Conservation (phyloP, 2,329 filamentous ascomycete genomes). For the Fusarium subtropicale region DNA sequence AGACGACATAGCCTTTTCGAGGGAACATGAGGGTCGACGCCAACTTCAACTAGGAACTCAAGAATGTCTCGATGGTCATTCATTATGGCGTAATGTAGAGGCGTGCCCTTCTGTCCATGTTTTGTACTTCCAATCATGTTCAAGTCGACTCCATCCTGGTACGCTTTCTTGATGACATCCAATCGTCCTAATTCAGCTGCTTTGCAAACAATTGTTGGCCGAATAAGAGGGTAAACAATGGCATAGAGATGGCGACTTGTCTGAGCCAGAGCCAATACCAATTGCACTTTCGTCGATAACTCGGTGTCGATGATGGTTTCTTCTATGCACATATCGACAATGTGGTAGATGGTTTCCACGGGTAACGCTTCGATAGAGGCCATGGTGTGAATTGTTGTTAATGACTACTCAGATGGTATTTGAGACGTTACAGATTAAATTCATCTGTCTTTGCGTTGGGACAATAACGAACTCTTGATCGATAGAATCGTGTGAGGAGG, state of each 20-base stretch:
- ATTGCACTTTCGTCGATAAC: neutral
- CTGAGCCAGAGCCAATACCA: slow-evolving; percentile 14
- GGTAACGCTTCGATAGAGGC: slow-evolving; percentile 6
- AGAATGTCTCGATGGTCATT: slow-evolving; percentile 21
- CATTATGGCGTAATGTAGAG: slow-evolving; percentile 22
- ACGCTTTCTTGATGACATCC: slow-evolving; percentile 16
- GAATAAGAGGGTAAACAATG: slow-evolving; percentile 16
- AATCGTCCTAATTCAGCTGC: slow-evolving; percentile 16
- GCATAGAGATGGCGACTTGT: slow-evolving; percentile 17
- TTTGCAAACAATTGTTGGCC: slow-evolving; percentile 12
- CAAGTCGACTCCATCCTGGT: slow-evolving; percentile 11
- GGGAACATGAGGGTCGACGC: slow-evolving; percentile 10
- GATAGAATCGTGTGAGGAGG: neutral
- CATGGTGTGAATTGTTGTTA: neutral
- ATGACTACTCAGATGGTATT: neutral
- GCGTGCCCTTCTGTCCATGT: neutral
- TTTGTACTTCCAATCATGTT: slow-evolving; percentile 5
- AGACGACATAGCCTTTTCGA: slow-evolving; percentile 10
- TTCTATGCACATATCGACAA: neutral
- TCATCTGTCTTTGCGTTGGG: neutral
- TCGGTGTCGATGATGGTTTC: neutral
- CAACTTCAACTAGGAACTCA: slow-evolving; percentile 23
- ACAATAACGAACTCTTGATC: neutral
- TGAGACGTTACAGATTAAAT: neutral
- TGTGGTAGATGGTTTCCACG: neutral